Evolutionary conservation across 371 early-diverging fungal species (phyloP), one percentile per base, ranked within the genome.

Genomic region (Cokeromyces recurvatus): DNA sequence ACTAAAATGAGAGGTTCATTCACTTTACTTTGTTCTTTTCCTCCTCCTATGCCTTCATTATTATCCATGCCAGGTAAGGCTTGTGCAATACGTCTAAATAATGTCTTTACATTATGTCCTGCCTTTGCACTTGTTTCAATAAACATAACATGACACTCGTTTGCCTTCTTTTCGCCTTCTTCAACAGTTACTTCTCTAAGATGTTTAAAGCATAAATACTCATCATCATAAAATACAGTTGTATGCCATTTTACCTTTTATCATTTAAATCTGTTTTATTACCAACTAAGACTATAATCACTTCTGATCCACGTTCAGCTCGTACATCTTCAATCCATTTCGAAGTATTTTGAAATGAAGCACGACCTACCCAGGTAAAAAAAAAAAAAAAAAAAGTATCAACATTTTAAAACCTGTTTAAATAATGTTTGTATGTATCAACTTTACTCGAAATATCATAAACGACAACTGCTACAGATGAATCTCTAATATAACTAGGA

Each of bases 311-410:
- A 36, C 97, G 88, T 71, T 95, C 96, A 11, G 89, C 88, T 25
- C 97, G 88, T 22, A 98, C 95, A 64, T 97, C 95, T 51, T 96
- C 94, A 48, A 99, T 91, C 99, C 99, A 99, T 59, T 92, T 90
- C 35, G 89, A 80, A 14, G 98, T 94, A 73, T 91, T 94, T 65
- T 81, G 73, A 74, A 97, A 97, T 17, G 95, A 94, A 53, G 81
- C 83, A 36, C 89, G 83, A 68, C 87, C 92, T 87, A 35, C 21
- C 11, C 29, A 11, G n/a, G n/a, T n/a, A n/a, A n/a, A n/a, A n/a
- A n/a, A n/a, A n/a, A n/a, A n/a, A n/a, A n/a, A n/a, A n/a, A n/a
- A n/a, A n/a, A n/a, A n/a, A n/a, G n/a, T n/a, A n/a, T n/a, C n/a
- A n/a, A n/a, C n/a, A n/a, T n/a, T n/a, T n/a, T n/a, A n/a, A n/a